These are phyloP conservation scores for Xanthoparmelia taractica DNA, from an alignment of 495 filamentous ascomycete genomes.

Conservation along the genomic window DNA sequence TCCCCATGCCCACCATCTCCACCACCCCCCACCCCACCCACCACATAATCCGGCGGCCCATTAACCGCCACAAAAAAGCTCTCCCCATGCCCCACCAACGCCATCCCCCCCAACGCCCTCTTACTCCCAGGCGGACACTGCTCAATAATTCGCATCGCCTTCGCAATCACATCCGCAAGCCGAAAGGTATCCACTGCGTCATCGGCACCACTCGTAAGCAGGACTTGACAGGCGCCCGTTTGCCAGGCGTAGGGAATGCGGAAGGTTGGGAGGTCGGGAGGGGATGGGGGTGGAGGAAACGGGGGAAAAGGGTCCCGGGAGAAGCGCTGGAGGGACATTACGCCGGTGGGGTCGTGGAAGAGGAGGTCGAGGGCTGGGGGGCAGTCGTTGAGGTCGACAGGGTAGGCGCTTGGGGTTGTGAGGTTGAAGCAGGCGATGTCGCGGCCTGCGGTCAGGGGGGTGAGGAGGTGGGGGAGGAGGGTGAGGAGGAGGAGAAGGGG, in stretches of 20 bases:
- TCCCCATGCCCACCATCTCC: background rate
- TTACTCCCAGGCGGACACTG: background rate
- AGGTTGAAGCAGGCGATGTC: slow-evolving; percentile 3
- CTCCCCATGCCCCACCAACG: background rate
- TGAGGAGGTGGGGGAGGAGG: background rate
- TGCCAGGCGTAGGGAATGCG: background rate
- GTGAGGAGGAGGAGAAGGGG: background rate
- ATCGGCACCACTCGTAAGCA: background rate
- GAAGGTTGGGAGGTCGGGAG: background rate
- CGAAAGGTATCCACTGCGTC: background rate
- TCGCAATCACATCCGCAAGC: background rate
- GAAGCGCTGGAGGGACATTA: background rate
- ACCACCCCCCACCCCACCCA: background rate
- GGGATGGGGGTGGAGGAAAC: too few species aligned
- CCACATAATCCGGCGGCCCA: background rate
- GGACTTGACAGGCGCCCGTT: background rate
- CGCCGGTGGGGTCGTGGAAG: background rate
- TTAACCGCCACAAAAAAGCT: slow-evolving; percentile 6
- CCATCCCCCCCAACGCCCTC: background rate
- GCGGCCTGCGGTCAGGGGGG: background rate
- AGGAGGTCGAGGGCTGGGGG: background rate
- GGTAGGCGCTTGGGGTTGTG: background rate
- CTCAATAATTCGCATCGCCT: background rate
- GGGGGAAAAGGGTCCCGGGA: too few species aligned
- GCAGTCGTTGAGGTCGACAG: slow-evolving; percentile 5